Conservation (phyloP, 2,329 filamentous ascomycete species). For the Didymella pomorum region DNA sequence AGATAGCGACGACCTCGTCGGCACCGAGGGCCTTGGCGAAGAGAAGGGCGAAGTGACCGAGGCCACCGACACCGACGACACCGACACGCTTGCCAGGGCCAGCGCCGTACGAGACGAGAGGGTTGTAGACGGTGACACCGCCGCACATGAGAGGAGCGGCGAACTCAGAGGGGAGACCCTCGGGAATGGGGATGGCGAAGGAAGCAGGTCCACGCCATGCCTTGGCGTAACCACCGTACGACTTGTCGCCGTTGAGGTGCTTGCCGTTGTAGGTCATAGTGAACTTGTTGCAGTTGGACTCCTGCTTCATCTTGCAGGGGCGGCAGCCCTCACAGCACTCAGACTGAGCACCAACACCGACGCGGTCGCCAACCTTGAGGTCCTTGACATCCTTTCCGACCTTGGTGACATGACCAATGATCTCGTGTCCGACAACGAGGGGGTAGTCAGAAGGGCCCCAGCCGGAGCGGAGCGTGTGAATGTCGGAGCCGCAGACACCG, state of each 20-base stretch:
- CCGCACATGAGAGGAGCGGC: conserved; percentile 85
- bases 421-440: conserved; percentile 54
- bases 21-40: conserved; percentile 75
- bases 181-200: conserved; percentile 76
- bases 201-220: conserved; percentile 77
- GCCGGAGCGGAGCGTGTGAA: conserved; percentile 50
- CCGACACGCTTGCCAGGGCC: conserved; percentile 81
- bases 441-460: conserved; percentile 61
- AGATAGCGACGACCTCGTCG: conserved; percentile 71
- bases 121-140: conserved; percentile 80
- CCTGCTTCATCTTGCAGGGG: conserved; percentile 56
- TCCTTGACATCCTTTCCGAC: conserved; percentile 54
- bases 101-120: conserved; percentile 76
- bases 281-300: conserved; percentile 56
- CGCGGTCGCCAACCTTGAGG: conserved; percentile 69
- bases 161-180: conserved; percentile 65
- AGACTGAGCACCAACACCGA: conserved; percentile 60
- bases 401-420: conserved; percentile 50
- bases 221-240: conserved; percentile 69
- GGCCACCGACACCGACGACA: conserved; percentile 75
- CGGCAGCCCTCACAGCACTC: conserved; percentile 59
- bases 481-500: conserved; percentile 48
- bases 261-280: conserved; percentile 58
- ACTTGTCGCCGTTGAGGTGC: conserved; percentile 66
- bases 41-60: conserved; percentile 76